Percentiles rank a stretch among this genome's conserved stretches.
phyloP scores from a whole-genome alignment of 23 red algal species.

The Gracilaria domingensis region DNA sequence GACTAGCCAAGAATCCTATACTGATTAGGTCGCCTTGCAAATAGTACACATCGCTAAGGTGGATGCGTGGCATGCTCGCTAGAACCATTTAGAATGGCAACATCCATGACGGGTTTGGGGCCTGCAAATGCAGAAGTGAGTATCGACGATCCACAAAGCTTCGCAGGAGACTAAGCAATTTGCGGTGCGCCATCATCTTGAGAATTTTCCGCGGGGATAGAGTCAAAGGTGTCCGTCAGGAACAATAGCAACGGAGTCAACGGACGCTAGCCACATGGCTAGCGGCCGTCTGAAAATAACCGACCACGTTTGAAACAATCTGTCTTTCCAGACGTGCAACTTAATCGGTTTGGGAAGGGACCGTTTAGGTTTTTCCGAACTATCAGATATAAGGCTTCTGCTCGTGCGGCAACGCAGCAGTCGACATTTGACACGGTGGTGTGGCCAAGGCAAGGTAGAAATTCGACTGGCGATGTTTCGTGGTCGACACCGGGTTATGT shows the following conservation, averaged over 20 bases:
- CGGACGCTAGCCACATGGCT: neutral
- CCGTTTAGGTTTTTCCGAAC: neutral
- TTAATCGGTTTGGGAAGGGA: neutral
- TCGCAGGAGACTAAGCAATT: conserved; percentile 24
- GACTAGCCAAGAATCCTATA: neutral
- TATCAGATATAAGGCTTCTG: neutral
- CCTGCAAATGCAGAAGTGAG: neutral
- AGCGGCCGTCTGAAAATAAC: neutral
- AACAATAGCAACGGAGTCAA: neutral
- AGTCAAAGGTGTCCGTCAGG: neutral
- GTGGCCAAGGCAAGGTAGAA: neutral
- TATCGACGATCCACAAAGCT: neutral
- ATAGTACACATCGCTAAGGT: neutral
- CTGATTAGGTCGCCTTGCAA: neutral
- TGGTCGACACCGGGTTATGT: conserved; percentile 13
- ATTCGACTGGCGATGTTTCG: neutral
- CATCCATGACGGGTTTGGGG: neutral
- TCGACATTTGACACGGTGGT: too few relatives aligned
- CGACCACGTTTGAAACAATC: neutral
- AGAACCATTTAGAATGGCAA: neutral
- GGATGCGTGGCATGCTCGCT: neutral
- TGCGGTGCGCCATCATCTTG: conserved; percentile 49
- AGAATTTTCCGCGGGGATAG: neutral
- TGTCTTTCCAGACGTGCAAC: conserved; percentile 37
- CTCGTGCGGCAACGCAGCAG: too few relatives aligned